Percentiles rank a stretch among this genome's conserved stretches.
Evolutionary conservation across 2,329 filamentous ascomycete genomes (phyloP).

Genomic region (Aspergillus nomiae): DNA sequence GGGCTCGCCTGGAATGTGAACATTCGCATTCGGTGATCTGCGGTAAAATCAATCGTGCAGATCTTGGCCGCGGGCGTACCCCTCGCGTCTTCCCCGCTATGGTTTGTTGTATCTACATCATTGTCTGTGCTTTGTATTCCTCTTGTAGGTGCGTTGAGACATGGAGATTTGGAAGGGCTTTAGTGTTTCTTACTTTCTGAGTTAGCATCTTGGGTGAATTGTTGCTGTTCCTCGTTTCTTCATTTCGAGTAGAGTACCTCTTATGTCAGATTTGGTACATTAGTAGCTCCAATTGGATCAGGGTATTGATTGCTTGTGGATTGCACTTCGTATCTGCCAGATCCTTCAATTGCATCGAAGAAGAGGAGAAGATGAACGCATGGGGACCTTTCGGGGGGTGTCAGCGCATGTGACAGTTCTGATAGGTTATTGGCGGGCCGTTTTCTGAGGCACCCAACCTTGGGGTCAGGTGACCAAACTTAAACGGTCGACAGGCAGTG

Average conservation of each 20-base stretch:
- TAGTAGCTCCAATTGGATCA: background rate
- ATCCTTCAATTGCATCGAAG: background rate
- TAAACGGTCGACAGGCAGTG: background rate
- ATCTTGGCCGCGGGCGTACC: background rate
- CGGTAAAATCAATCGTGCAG: background rate
- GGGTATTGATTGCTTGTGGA: fast-evolving
- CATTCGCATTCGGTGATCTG: background rate
- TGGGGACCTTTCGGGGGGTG: background rate
- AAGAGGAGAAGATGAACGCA: background rate
- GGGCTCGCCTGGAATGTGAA: background rate
- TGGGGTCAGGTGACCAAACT: background rate
- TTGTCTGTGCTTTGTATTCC: background rate
- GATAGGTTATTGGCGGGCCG: background rate
- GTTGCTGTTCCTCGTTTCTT: background rate
- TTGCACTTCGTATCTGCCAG: background rate
- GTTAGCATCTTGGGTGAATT: background rate
- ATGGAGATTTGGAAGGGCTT: background rate
- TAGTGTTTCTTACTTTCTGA: background rate
- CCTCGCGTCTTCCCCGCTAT: background rate
- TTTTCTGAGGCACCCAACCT: background rate
- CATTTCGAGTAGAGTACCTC: background rate
- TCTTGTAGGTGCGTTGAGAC: background rate
- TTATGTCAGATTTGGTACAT: background rate
- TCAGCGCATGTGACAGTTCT: background rate
- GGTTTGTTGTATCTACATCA: background rate